Conservation (phyloP, 2,329 filamentous ascomycete species). For the Lithohypha guttulata region DNA sequence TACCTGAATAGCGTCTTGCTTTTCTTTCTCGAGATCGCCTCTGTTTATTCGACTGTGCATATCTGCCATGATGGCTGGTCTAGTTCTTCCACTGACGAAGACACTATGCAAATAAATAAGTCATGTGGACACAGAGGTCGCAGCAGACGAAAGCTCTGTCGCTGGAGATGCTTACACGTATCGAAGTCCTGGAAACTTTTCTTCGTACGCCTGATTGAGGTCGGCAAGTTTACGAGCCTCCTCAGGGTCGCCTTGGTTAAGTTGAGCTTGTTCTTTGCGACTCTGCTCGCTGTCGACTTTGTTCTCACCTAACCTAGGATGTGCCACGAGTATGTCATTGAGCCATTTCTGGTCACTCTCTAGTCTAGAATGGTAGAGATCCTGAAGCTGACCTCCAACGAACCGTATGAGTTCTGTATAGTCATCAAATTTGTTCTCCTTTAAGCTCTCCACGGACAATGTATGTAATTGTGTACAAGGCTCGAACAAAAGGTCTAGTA, state of each 20-base stretch:
- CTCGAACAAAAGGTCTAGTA: constrained; percentile 38
- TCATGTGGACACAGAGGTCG: background rate
- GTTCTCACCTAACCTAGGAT: constrained; percentile 73
- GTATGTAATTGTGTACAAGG: constrained; percentile 64
- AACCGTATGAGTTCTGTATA: constrained; percentile 61
- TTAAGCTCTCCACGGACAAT: constrained; percentile 58
- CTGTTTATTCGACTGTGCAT: constrained; percentile 65
- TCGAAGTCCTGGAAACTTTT: constrained; percentile 65
- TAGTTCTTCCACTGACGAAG: constrained; percentile 73
- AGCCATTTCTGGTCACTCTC: constrained; percentile 47
- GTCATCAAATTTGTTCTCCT: constrained; percentile 47
- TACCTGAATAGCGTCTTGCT: constrained; percentile 64
- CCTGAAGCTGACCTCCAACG: constrained; percentile 52
- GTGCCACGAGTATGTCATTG: constrained; percentile 63
- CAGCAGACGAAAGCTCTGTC: background rate
- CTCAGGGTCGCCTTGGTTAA: constrained; percentile 35
- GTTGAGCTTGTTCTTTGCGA: constrained; percentile 58
- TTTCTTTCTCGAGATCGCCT: constrained; percentile 56
- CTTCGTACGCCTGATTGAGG: constrained; percentile 71
- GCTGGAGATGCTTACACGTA: constrained; percentile 54
- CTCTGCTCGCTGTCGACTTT: constrained; percentile 75
- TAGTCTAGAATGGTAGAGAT: constrained; percentile 44
- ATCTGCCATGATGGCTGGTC: constrained; percentile 66
- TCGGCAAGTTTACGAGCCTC: constrained; percentile 47
- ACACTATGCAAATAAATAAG: constrained; percentile 39